Base-by-base conservation (phyloP, 2,329 filamentous ascomycete species). In the Colletotrichum eremochloae region DNA sequence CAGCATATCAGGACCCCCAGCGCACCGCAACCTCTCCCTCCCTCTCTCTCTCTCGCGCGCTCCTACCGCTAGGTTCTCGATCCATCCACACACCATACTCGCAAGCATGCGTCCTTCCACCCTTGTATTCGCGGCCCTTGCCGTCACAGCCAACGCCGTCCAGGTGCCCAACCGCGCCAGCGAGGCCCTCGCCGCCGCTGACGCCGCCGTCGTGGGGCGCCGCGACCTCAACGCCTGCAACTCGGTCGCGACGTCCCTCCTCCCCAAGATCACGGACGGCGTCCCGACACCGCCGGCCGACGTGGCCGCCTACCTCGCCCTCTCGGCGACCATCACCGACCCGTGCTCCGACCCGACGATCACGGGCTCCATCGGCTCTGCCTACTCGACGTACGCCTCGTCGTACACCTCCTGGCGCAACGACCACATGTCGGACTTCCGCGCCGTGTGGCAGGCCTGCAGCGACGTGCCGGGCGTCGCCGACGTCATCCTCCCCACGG, bases 291-390 rank as follows among this genome's bases (percentile, higher is more conserved):
- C 75, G 8, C 70, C 73, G 1, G 29, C 44, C 12, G 62, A 75
- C 3, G 75, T 80, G 15, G 24, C 58, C 24, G 55, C 63, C 38
- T 79, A 74, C 61, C 53, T 80, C 24, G 79, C 78, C 12, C 20
- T 74, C 8, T 18, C 64, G 15, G 71, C 61, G 18, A 76, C 76
- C 52, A 36, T 67, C 46, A 77, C 77, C 31, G 71, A 78, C 31
- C 14, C 58, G 1, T 80, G 78, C 71, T 74, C 76, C 33, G 24
- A 79, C 40, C 78, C 78, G 9, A 68, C 57, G 2, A 69, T 80
- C 46, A 80, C 78, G 9, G 79, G 78, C 8, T 74, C 76, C 24
- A 48, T 78, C 61, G 76, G 76, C 24, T 71, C 73, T 0, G 78
- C 78, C 24, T 80, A 77, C 73, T 75, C 76, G 2, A 77, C 75